A percentile compares a stretch with the other conserved stretches of the same genome.
These are phyloP conservation scores for Penicillium sp. DNA, from an alignment of 2,329 filamentous ascomycete genomes.

Conservation along the genomic window DNA sequence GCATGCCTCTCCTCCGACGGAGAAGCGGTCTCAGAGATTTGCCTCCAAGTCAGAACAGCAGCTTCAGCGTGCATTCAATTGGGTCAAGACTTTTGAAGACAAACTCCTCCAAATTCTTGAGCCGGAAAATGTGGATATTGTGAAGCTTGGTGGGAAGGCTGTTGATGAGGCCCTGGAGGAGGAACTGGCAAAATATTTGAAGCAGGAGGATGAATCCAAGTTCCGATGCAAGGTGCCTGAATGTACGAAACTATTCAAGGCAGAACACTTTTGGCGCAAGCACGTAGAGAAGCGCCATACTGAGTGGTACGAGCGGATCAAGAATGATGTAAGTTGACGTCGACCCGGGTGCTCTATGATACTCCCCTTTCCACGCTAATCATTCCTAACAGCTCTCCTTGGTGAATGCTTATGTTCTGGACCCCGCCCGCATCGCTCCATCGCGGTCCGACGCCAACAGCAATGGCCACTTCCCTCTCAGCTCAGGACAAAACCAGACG, in stretches of 20 bases:
- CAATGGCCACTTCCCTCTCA: conserved; percentile 90
- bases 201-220: conserved; percentile 97
- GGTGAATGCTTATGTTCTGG: conserved; percentile 91
- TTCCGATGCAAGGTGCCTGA: conserved; percentile 96
- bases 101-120: conserved; percentile 93
- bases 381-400: conserved; percentile 69
- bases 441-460: conserved; percentile 92
- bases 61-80: conserved; percentile 92
- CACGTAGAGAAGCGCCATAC: conserved; percentile 94
- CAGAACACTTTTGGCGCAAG: conserved; percentile 96
- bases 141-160: conserved; percentile 87
- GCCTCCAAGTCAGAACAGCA: conserved; percentile 85
- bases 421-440: conserved; percentile 92
- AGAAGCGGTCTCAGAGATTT: conserved; percentile 74
- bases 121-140: conserved; percentile 82
- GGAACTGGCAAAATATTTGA: conserved; percentile 84
- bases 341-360: not conserved
- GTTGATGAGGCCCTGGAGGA: conserved; percentile 85
- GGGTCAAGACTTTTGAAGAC: conserved; percentile 98
- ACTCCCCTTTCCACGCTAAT: conserved; percentile 37
- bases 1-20: conserved; percentile 67
- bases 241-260: conserved; percentile 96
- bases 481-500: conserved; percentile 73
- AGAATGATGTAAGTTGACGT: conserved; percentile 73
- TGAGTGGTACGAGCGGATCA: conserved; percentile 82